Evolutionary conservation across 2,329 filamentous ascomycete genomes (phyloP).

Genomic region (Lasiodiplodia hormozganensis): DNA sequence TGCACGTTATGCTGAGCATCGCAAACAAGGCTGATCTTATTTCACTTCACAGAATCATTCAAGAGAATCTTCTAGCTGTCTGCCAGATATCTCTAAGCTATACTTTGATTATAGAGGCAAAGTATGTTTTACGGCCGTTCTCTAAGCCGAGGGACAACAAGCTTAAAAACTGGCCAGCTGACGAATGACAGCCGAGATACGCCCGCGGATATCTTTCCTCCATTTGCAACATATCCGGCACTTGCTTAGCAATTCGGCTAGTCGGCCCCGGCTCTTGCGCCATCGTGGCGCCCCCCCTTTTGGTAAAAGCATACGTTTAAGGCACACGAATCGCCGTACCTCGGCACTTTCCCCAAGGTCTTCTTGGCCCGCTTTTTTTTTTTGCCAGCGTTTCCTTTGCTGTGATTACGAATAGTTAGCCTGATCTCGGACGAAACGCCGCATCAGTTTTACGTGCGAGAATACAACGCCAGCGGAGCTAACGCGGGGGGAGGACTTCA

Average conservation of each 20-base stretch:
- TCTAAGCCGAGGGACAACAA: neutral
- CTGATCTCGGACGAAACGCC: neutral
- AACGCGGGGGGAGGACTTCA: neutral
- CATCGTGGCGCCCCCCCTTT: neutral
- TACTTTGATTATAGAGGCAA: too few relatives aligned
- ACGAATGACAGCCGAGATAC: neutral
- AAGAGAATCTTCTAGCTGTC: too few relatives aligned
- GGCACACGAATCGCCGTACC: neutral
- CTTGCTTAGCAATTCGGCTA: constrained; percentile 10
- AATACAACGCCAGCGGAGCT: neutral
- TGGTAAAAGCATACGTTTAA: neutral
- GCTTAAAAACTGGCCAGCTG: neutral
- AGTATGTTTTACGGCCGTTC: neutral
- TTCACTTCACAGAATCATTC: too few relatives aligned
- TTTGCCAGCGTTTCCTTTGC: neutral
- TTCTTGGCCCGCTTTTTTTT: neutral
- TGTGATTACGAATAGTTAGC: constrained; percentile 5
- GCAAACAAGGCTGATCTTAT: too few relatives aligned
- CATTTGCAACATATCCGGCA: neutral
- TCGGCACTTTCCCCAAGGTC: constrained; percentile 9
- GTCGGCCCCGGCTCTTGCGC: neutral
- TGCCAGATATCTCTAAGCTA: too few relatives aligned
- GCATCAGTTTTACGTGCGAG: neutral
- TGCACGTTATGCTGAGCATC: too few relatives aligned
- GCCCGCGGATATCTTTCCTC: neutral